A percentile compares a stretch with the other conserved stretches of the same genome.
phyloP scores from a whole-genome alignment of 768 basidiomycete species.

The Russula ochroleuca region DNA sequence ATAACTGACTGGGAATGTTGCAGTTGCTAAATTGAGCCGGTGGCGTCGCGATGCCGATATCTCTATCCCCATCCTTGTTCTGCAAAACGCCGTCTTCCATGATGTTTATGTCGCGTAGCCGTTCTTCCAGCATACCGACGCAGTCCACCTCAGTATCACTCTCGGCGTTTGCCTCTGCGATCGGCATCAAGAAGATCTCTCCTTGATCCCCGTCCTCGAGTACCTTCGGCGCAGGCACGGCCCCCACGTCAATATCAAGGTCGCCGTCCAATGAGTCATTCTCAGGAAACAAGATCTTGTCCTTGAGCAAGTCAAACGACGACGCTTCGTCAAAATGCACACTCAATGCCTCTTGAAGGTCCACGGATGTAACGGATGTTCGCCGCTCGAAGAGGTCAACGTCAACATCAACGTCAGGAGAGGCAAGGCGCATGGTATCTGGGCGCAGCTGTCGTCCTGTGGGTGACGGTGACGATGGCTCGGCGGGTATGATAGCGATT shows the following conservation, averaged over 20 bases:
- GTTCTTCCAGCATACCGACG: constrained; percentile 11
- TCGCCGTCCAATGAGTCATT: constrained; percentile 22
- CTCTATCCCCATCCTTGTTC: background rate
- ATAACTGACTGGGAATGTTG: background rate
- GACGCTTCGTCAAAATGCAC: constrained; percentile 26
- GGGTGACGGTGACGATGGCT: constrained; percentile 23
- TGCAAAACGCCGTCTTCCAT: constrained; percentile 10
- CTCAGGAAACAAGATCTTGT: constrained; percentile 23
- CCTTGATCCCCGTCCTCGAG: background rate
- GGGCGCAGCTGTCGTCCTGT: constrained; percentile 7
- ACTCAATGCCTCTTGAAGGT: constrained; percentile 23
- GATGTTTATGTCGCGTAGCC: constrained; percentile 20
- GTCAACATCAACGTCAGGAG: constrained; percentile 2
- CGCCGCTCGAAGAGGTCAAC: constrained; percentile 11
- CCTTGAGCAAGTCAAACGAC: constrained; percentile 28
- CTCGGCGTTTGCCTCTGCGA: background rate
- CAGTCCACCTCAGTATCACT: constrained; percentile 12
- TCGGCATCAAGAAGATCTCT: background rate
- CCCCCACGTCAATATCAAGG: constrained; percentile 18
- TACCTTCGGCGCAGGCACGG: background rate
- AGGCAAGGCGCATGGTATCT: background rate
- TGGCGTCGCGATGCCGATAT: constrained; percentile 2
- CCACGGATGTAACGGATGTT: constrained; percentile 20
- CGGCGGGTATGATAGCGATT: constrained; percentile 19
- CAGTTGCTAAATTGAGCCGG: background rate